A percentile compares a stretch with the other conserved stretches of the same genome.
These are phyloP conservation scores for Acanthamoeba lenticulata DNA, from an alignment of 208 protist species.

Conservation along the genomic window DNA sequence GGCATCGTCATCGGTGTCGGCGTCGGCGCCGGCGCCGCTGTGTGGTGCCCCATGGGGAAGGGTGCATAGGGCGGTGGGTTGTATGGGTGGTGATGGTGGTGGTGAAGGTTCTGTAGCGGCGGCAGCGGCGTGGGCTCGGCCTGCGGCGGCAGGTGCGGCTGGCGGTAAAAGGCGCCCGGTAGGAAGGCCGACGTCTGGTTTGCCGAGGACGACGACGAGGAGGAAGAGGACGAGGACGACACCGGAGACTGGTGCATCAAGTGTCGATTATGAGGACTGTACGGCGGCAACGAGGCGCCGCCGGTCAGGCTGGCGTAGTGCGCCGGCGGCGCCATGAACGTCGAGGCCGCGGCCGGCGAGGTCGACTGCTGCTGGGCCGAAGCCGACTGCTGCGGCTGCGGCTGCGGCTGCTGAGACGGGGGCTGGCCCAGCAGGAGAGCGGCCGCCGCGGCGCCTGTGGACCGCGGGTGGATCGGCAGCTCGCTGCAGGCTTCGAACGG, in stretches of 20 bases:
- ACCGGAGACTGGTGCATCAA: too few species aligned
- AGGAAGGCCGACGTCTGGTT: background rate
- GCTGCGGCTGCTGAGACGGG: background rate
- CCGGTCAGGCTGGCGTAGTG: background rate
- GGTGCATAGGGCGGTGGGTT: too few species aligned
- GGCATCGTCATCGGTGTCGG: too few species aligned
- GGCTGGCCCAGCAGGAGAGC: background rate
- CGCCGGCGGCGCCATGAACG: background rate
- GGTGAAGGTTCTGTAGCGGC: background rate
- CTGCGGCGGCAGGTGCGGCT: too few species aligned
- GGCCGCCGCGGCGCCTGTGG: too few species aligned
- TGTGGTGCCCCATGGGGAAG: too few species aligned
- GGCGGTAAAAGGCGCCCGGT: background rate
- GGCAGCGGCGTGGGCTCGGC: background rate
- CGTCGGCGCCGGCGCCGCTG: too few species aligned
- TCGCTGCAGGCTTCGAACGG: conserved; percentile 7
- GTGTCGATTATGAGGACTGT: too few species aligned
- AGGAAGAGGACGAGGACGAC: background rate
- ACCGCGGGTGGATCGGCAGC: background rate
- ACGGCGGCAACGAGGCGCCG: too few species aligned
- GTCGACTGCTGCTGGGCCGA: too few species aligned
- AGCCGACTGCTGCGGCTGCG: background rate
- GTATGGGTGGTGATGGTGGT: background rate
- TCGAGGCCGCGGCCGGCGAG: too few species aligned
- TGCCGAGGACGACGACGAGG: background rate